Percentiles rank a stretch among this genome's conserved stretches.
Evolutionary conservation across 2,329 filamentous ascomycete genomes (phyloP).

Genomic region (Lecanosticta acicola): DNA sequence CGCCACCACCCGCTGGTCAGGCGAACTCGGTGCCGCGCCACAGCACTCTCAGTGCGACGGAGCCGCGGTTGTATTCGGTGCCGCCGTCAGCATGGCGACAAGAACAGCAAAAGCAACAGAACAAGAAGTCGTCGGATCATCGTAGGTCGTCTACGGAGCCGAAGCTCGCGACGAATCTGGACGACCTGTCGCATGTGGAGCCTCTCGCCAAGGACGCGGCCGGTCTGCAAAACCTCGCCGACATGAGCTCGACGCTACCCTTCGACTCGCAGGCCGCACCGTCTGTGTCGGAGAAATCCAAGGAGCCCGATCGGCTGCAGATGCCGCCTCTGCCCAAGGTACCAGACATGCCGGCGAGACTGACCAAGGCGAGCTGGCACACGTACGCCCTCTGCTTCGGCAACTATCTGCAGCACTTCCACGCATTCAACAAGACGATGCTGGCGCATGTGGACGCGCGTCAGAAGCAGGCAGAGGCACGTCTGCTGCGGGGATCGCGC

Average conservation of each 20-base stretch:
- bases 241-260: conserved; percentile 51
- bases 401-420: conserved; percentile 53
- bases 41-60: conserved; percentile 14
- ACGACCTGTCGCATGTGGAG: conserved; percentile 44
- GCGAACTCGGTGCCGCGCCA: conserved; percentile 7
- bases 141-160: conserved; percentile 16
- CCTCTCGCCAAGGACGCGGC: conserved; percentile 42
- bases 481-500: conserved; percentile 36
- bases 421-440: conserved; percentile 50
- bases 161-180: conserved; percentile 33
- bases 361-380: conserved; percentile 46
- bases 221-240: conserved; percentile 50
- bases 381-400: conserved; percentile 50
- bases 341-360: conserved; percentile 35
- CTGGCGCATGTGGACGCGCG: conserved; percentile 51
- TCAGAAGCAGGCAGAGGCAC: conserved; percentile 36
- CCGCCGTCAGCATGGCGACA: conserved; percentile 30
- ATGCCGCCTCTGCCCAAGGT: conserved; percentile 47
- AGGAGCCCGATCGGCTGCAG: conserved; percentile 38
- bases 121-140: conserved; percentile 7
- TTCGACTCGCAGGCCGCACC: conserved; percentile 52
- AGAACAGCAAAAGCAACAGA: conserved; percentile 17
- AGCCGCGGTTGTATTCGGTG: conserved; percentile 31
- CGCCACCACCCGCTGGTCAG: conserved; percentile 26
- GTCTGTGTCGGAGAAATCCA: conserved; percentile 38